Base-by-base conservation (phyloP, 768 basidiomycete species). In the Kwoniella sp. region DNA sequence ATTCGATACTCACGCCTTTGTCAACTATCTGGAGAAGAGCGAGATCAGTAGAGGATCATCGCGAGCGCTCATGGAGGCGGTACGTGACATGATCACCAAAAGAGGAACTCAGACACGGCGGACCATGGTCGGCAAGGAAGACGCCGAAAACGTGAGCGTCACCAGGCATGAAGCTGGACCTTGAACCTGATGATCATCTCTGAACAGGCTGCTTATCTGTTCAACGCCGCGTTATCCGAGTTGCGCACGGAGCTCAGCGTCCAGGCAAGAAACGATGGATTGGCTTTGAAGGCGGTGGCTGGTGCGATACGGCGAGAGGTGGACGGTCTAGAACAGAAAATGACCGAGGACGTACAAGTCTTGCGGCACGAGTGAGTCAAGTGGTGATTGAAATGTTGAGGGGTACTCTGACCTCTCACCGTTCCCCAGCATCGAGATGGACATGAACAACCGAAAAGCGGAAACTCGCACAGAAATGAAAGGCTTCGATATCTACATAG, bases 141-240 rank as follows among this genome's bases (percentile, higher is more conserved):
- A 77, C 40, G 57, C 75, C 55, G 77, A 78, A 68, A 78, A 78
- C 57, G 76, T 76, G 53, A 58, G 69, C 59, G 15, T 9, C 1
- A n/a, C 6, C 20, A 12, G 33, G 14, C 15, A 32, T 20, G 31
- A 19, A 3, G 14, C 8, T 38, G 15, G 25, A 25, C 29, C 5
- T 20, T 28, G 20, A n/a, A 29, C 15, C n/a, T n/a, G n/a, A n/a
- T n/a, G n/a, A n/a, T n/a, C n/a, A 33, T 9, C 9, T 33, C 32
- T 33, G n/a, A 9, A n/a, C 38, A 95, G 89, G 88, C 92, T 84
- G 91, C 91, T 15, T 96, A 96, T 73, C 78, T 96, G 27, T 95
- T 95, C 75, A 84, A 85, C 39, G 95, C 95, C 17, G 95, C 93
- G 0, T 74, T 98, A 31, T 88, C 88, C 1, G 91, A 98, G 71